Percentiles rank a stretch among this genome's conserved stretches.
These are phyloP conservation scores for Nicotiana undulata DNA, from an alignment of 257 asterid genomes.

Conservation along the genomic window DNA sequence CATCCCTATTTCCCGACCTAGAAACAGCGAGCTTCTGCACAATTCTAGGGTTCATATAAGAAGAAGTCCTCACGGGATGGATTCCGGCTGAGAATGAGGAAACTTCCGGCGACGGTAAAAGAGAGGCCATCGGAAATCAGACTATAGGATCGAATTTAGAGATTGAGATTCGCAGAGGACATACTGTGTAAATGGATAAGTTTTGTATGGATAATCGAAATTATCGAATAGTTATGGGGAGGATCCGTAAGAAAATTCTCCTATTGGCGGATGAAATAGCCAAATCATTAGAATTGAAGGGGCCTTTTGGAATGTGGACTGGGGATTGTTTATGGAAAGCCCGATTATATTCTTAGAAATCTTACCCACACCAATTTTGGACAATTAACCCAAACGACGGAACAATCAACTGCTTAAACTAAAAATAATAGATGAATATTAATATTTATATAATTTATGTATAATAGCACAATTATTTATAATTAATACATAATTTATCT, in stretches of 20 bases:
- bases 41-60: not conserved
- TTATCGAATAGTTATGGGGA: constrained; percentile 1
- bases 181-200: constrained; percentile 15
- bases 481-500: no score
- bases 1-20: constrained; percentile 14
- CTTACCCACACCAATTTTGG: no score
- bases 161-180: not conserved
- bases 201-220: constrained; percentile 7
- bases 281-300: not conserved
- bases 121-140: constrained; percentile 23
- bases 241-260: not conserved
- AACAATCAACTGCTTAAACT: no score
- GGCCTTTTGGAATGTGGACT: not conserved
- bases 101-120: constrained; percentile 29
- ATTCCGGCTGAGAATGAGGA: constrained; percentile 15
- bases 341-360: no score
- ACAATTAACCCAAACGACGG: no score
- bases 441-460: no score
- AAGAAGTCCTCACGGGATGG: constrained; percentile 5
- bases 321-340: no score
- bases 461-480: no score
- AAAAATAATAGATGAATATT: no score
- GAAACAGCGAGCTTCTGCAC: not conserved
- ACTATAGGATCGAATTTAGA: not conserved
- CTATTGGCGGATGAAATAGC: constrained; percentile 8